Percentiles rank a stretch among this genome's conserved stretches.
phyloP scores from a whole-genome alignment of 2,329 filamentous ascomycete genomes.

The Furcasterigmium furcatum region DNA sequence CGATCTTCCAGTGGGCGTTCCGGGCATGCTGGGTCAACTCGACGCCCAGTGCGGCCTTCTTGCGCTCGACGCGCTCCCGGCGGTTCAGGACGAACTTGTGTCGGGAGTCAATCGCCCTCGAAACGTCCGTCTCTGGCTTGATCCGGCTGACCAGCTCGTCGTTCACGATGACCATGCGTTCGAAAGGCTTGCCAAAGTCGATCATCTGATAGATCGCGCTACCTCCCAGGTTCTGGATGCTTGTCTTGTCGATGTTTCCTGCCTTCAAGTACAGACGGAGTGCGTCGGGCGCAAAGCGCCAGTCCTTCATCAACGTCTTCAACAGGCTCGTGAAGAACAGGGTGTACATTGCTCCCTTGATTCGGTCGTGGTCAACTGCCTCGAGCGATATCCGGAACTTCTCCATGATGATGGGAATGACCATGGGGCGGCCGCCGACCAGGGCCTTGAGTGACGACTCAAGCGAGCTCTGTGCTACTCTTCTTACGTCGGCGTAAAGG shows the following conservation, averaged over 20 bases:
- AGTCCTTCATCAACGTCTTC: conserved; percentile 85
- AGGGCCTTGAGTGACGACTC: conserved; percentile 92
- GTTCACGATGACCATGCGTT: conserved; percentile 81
- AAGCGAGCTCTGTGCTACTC: conserved; percentile 85
- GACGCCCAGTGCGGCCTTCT: conserved; percentile 75
- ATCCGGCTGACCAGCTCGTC: conserved; percentile 68
- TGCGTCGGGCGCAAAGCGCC: conserved; percentile 89
- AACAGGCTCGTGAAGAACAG: conserved; percentile 84
- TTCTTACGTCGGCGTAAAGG: conserved; percentile 90
- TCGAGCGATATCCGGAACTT: conserved; percentile 76
- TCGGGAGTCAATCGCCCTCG: conserved; percentile 59
- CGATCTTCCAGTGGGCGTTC: conserved; percentile 93
- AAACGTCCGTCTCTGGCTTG: conserved; percentile 63
- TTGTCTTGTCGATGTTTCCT: conserved; percentile 86
- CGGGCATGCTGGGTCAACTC: conserved; percentile 77
- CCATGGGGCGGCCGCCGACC: conserved; percentile 80
- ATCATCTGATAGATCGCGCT: conserved; percentile 81
- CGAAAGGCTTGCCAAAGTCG: conserved; percentile 86
- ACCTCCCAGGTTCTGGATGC: conserved; percentile 84
- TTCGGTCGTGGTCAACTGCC: conserved; percentile 79
- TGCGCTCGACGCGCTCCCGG: conserved; percentile 73
- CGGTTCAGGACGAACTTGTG: conserved; percentile 73
- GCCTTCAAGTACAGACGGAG: conserved; percentile 89
- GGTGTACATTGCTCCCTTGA: conserved; percentile 93
- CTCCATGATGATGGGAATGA: conserved; percentile 83